Evolutionary conservation across 768 basidiomycete genomes (phyloP).

Genomic region (Clitopilus hobsonii): DNA sequence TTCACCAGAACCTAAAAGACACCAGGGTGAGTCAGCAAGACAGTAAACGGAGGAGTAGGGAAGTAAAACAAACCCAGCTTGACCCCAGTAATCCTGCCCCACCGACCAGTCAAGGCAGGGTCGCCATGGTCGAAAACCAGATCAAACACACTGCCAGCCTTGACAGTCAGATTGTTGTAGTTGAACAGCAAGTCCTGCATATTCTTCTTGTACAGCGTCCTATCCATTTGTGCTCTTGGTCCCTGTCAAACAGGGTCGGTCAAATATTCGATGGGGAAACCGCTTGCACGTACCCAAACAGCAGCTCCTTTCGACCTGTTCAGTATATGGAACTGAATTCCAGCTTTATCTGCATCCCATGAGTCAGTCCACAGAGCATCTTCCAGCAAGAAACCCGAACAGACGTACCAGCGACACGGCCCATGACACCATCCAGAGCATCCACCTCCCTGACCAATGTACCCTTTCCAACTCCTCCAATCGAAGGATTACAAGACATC

Average conservation of each 20-base stretch:
- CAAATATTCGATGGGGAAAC: not conserved
- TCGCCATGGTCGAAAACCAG: slow-evolving; percentile 56
- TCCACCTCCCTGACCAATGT: slow-evolving; percentile 89
- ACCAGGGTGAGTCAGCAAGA: not conserved
- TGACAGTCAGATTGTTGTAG: slow-evolving; percentile 67
- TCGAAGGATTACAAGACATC: slow-evolving; percentile 88
- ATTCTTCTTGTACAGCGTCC: slow-evolving; percentile 74
- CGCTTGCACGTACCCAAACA: slow-evolving; percentile 60
- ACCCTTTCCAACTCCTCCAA: slow-evolving; percentile 91
- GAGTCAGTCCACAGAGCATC: not conserved
- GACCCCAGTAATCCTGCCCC: slow-evolving; percentile 61
- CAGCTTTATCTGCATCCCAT: slow-evolving; percentile 62
- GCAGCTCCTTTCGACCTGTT: slow-evolving; percentile 86
- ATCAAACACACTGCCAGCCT: slow-evolving; percentile 74
- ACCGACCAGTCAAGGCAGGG: slow-evolving; percentile 27
- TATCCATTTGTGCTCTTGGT: slow-evolving; percentile 84
- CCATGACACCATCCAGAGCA: slow-evolving; percentile 86
- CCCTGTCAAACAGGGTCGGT: slow-evolving; percentile 47
- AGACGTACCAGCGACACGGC: slow-evolving; percentile 67
- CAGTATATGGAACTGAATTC: slow-evolving; percentile 83
- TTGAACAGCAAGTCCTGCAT: slow-evolving; percentile 69
- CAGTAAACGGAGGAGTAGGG: not conserved
- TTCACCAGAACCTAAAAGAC: slow-evolving; percentile 68
- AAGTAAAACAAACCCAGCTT: slow-evolving; percentile 45
- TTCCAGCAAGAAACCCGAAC: not conserved